Evolutionary conservation across 169 alveolate genomes (phyloP).

Genomic region (Blepharisma undulans): DNA sequence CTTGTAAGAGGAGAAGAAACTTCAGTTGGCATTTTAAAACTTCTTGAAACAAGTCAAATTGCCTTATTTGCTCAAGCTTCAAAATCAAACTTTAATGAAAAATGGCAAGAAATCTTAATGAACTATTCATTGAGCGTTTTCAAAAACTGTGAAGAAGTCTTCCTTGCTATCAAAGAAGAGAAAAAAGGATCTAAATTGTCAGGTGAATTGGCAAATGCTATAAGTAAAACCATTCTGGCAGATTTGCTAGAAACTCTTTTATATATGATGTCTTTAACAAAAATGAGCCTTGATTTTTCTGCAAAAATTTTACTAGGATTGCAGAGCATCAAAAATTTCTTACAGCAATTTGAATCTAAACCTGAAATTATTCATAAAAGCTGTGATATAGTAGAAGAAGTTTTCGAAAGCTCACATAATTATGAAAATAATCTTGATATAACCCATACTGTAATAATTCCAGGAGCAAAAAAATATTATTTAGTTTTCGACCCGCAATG

Average conservation of each 20-base stretch:
- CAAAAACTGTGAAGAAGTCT: background rate
- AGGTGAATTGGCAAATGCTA: background rate
- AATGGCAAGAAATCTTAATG: conserved; percentile 11
- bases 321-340: background rate
- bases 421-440: background rate
- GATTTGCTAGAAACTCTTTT: background rate
- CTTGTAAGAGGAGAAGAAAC: background rate
- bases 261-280: background rate
- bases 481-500: conserved; percentile 35
- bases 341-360: background rate
- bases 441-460: background rate
- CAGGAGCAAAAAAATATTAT: background rate
- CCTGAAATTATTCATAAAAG: background rate
- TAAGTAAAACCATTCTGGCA: background rate
- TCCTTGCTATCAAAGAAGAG: background rate
- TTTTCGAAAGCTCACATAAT: conserved; percentile 28
- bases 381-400: conserved; percentile 21
- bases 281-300: background rate
- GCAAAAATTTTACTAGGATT: background rate
- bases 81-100: background rate
- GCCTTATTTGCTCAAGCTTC: conserved; percentile 21
- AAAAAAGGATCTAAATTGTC: background rate
- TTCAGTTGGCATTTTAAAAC: background rate
- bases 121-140: background rate
- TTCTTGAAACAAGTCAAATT: background rate